Evolutionary conservation across 2,329 filamentous ascomycete species (phyloP), one percentile per base, ranked within the genome.

Genomic region (Arachnopeziza araneosa): DNA sequence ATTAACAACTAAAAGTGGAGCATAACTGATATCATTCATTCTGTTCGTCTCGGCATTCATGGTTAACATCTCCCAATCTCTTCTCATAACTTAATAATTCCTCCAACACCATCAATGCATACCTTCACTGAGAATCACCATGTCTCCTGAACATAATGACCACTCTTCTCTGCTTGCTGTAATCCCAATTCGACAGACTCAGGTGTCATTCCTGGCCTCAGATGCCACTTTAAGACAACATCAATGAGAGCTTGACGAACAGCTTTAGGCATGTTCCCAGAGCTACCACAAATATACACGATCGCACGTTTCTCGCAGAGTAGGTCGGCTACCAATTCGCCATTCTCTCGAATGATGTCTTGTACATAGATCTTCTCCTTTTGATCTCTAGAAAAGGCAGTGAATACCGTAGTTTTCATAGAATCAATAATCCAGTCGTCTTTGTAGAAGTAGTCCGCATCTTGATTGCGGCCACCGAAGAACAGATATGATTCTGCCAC

Each of bases 401-500:
- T 81, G 56, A 81, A 76, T 1, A 89, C 79, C 7, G 78, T 74
- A 6, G 90, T 73, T 1, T 76, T 73, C 1, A 79, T 73, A 1
- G 73, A 60, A 1, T 71, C 64, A 0, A 69, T 50, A 1, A 76
- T 69, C 92, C 92, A 97, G 63, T 98, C 93, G 0, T 86, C 74
- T 5, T 79, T 74, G 72, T 95, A 99, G 75, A 92, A 93, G 75
- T 84, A 97, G 72, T 99, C 95, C 0, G 87, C 83, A 0, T 77
- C 68, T 12, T 79, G 75, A 68, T 90, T 96, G 32, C 95, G 86
- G 65, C 90, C 91, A 12, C 95, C 95, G 66, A 91, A 98, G 74
- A 98, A 88, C 1, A 99, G 78, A 0, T 90, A 67, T 3, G 68
- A 60, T 1, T 67, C 65, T 0, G 68, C 70, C 21, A 75, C 60